Conservation (phyloP, 257 asterid species). For the Lithospermum erythrorhizon region DNA sequence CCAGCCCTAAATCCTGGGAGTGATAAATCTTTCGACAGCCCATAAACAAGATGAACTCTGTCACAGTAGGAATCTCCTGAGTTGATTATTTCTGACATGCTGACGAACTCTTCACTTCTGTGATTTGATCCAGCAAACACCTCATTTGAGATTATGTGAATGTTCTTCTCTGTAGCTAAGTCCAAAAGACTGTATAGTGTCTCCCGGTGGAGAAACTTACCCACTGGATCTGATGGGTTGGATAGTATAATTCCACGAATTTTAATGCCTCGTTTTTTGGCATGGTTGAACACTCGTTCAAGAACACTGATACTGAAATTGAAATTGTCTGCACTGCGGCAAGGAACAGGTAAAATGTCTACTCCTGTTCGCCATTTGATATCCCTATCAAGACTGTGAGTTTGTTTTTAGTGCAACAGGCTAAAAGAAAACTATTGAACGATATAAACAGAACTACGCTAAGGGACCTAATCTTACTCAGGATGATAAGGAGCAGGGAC, state of each 20-base stretch:
- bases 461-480: constrained; percentile 30
- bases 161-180: constrained; percentile 50
- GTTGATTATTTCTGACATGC: constrained; percentile 44
- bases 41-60: constrained; percentile 45
- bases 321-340: constrained; percentile 63
- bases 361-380: constrained; percentile 54
- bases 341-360: constrained; percentile 55
- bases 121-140: constrained; percentile 31
- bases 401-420: not conserved
- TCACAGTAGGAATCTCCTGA: constrained; percentile 30
- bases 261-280: constrained; percentile 54
- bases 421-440: not conserved
- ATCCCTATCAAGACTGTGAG: constrained; percentile 53
- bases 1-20: constrained; percentile 39
- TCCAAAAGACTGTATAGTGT: constrained; percentile 38
- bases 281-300: constrained; percentile 50
- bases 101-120: constrained; percentile 36
- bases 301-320: constrained; percentile 35
- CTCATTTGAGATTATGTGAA: constrained; percentile 52
- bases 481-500: constrained; percentile 62
- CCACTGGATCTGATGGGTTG: constrained; percentile 59
- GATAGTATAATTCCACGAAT: constrained; percentile 54
- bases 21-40: constrained; percentile 43
- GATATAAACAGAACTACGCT: not conserved
- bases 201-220: constrained; percentile 34